These are phyloP conservation scores for Globisporangium nagaii DNA, from an alignment of 352 stramenopile genomes.

Conservation along the genomic window DNA sequence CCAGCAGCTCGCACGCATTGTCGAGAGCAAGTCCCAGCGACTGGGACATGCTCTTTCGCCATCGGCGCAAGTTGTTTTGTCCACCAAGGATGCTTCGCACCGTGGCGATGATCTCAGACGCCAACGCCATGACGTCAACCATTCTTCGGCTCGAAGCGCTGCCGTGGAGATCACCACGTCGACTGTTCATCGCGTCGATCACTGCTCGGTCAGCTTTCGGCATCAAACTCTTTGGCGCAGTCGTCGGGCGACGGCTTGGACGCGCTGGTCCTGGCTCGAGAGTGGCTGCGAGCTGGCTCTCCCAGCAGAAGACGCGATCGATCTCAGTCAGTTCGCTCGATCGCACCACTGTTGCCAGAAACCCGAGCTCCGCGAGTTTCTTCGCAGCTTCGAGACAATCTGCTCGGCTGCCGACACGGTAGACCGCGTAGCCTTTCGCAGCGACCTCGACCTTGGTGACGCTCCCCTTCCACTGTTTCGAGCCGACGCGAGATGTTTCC, in stretches of 20 bases:
- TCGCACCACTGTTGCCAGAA: constrained; percentile 40
- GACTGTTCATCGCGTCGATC: constrained; percentile 41
- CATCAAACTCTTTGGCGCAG: constrained; percentile 19
- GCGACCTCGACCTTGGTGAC: constrained; percentile 39
- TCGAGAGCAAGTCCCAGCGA: constrained; percentile 20
- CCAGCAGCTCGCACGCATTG: neutral
- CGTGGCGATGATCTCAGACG: constrained; percentile 33
- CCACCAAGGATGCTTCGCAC: constrained; percentile 21
- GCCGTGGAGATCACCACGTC: constrained; percentile 7
- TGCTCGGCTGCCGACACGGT: constrained; percentile 26
- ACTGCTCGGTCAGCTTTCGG: constrained; percentile 30
- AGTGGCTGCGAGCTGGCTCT: constrained; percentile 24
- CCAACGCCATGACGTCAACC: constrained; percentile 21
- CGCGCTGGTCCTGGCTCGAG: constrained; percentile 45
- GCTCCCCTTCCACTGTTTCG: constrained; percentile 59
- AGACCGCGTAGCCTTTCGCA: constrained; percentile 42
- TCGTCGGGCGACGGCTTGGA: constrained; percentile 27
- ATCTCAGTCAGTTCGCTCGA: constrained; percentile 27
- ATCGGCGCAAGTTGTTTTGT: constrained; percentile 13
- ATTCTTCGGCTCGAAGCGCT: constrained; percentile 6
- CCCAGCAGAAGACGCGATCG: constrained; percentile 42
- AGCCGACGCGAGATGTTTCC: constrained; percentile 49
- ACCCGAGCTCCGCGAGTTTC: constrained; percentile 29
- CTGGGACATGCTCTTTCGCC: constrained; percentile 21
- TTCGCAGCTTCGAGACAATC: constrained; percentile 33